phyloP scores from a whole-genome alignment of 306 rosid species.

The Glycine soja region DNA sequence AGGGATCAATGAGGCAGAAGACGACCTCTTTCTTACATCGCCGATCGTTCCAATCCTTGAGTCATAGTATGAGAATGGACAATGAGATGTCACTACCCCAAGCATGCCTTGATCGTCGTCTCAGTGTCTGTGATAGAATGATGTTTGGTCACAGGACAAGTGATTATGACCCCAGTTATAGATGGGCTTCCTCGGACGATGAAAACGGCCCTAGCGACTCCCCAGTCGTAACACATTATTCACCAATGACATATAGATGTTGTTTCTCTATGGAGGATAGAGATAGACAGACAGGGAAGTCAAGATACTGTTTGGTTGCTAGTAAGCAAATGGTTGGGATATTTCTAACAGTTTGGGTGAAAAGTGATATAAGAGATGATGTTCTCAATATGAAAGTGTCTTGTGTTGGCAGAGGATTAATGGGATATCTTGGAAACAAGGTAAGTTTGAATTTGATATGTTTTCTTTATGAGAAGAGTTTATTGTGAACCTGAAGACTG shows the following conservation, averaged over 20 bases:
- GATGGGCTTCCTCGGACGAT: slow-evolving; percentile 92
- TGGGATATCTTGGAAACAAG: slow-evolving; percentile 99
- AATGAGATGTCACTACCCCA: slow-evolving; percentile 74
- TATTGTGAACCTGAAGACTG: background rate
- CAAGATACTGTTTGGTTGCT: slow-evolving; percentile 89
- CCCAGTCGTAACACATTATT: slow-evolving; percentile 63
- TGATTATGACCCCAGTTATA: slow-evolving; percentile 78
- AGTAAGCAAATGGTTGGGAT: slow-evolving; percentile 99
- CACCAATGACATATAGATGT: slow-evolving; percentile 70
- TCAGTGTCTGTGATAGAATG: slow-evolving; percentile 85
- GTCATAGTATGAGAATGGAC: slow-evolving; percentile 96
- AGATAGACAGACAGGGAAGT: slow-evolving; percentile 73
- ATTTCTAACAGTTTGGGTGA: slow-evolving; percentile 90
- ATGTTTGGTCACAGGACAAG: slow-evolving; percentile 75
- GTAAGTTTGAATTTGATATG: slow-evolving; percentile 48
- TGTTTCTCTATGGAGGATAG: slow-evolving; percentile 75
- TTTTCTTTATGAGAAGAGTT: slow-evolving; percentile 16
- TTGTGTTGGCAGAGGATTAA: slow-evolving; percentile 96
- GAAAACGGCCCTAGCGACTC: slow-evolving; percentile 81
- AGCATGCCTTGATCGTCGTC: slow-evolving; percentile 80
- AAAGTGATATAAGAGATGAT: slow-evolving; percentile 76
- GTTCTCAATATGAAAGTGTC: slow-evolving; percentile 89
- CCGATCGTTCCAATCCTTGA: slow-evolving; percentile 91
- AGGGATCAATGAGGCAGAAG: slow-evolving; percentile 86
- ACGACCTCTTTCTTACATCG: slow-evolving; percentile 85